Conservation (phyloP, 108 stramenopile species). For the Skeletonema tropicum region DNA sequence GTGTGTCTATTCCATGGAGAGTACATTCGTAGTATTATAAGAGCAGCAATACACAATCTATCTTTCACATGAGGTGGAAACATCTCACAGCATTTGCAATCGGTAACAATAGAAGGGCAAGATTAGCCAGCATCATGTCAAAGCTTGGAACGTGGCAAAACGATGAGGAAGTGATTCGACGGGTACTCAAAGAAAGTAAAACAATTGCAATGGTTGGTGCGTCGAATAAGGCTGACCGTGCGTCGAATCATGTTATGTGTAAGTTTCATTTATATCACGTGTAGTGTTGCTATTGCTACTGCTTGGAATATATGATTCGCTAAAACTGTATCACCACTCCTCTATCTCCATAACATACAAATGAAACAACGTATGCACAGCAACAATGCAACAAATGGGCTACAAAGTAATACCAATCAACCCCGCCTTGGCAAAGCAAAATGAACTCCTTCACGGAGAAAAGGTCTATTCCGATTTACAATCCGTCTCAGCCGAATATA, state of each 20-base stretch:
- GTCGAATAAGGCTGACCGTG: constrained; percentile 68
- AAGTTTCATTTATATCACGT: constrained; percentile 25
- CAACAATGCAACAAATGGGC: constrained; percentile 49
- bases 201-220: constrained; percentile 88
- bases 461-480: constrained; percentile 65
- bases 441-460: constrained; percentile 63
- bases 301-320: no score
- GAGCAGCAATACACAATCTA: neutral
- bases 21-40: no score
- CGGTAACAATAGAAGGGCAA: neutral
- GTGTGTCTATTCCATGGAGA: no score
- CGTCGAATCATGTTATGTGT: constrained; percentile 82
- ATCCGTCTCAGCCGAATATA: constrained; percentile 50
- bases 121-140: constrained; percentile 8
- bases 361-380: constrained; percentile 3
- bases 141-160: constrained; percentile 48
- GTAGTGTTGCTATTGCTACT: neutral
- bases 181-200: constrained; percentile 60
- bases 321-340: no score
- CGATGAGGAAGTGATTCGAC: constrained; percentile 65
- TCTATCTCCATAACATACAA: no score
- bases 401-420: constrained; percentile 87
- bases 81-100: neutral
- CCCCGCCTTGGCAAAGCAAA: constrained; percentile 71
- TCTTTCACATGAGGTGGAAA: neutral